These are phyloP conservation scores for Pleurotus pulmonarius DNA, from an alignment of 768 basidiomycete species.

Conservation along the genomic window DNA sequence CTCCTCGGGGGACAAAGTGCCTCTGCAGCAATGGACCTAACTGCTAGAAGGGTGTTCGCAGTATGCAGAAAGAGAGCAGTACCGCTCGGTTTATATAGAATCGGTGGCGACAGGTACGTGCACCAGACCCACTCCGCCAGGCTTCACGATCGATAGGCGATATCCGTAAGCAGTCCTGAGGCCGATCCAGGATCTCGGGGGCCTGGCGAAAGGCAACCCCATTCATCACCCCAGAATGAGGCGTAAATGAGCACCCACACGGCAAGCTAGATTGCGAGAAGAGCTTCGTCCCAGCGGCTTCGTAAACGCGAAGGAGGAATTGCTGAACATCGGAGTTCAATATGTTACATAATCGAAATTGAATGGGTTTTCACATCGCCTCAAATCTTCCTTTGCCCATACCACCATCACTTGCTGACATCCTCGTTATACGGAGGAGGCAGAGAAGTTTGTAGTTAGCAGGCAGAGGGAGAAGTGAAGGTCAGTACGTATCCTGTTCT, in stretches of 20 bases:
- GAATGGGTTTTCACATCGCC: not conserved
- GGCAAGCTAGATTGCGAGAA: not conserved
- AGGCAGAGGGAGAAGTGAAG: constrained; percentile 73
- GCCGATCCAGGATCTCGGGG: constrained; percentile 6
- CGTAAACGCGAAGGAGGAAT: not conserved
- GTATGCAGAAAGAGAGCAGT: not conserved
- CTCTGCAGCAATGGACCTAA: constrained; percentile 8
- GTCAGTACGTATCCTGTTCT: constrained; percentile 27
- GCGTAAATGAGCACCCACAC: constrained; percentile 7
- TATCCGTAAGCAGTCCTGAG: constrained; percentile 12
- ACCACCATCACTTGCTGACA: constrained; percentile 24
- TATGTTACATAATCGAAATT: not conserved
- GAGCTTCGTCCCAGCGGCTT: not conserved
- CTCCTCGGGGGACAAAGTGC: not conserved
- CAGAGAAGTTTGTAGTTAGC: constrained; percentile 62
- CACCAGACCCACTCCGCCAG: constrained; percentile 1
- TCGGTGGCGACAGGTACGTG: not conserved
- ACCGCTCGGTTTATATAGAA: constrained; percentile 1
- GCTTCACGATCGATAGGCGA: constrained; percentile 21
- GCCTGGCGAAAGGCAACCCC: not conserved
- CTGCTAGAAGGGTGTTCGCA: constrained; percentile 7
- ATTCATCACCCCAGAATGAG: constrained; percentile 4
- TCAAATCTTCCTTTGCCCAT: constrained; percentile 4
- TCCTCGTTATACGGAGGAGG: constrained; percentile 59
- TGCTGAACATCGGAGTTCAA: constrained; percentile 5